A percentile compares a stretch with the other conserved stretches of the same genome.
Conservation (phyloP, 495 filamentous ascomycete species). For the Penicillium manginii region DNA sequence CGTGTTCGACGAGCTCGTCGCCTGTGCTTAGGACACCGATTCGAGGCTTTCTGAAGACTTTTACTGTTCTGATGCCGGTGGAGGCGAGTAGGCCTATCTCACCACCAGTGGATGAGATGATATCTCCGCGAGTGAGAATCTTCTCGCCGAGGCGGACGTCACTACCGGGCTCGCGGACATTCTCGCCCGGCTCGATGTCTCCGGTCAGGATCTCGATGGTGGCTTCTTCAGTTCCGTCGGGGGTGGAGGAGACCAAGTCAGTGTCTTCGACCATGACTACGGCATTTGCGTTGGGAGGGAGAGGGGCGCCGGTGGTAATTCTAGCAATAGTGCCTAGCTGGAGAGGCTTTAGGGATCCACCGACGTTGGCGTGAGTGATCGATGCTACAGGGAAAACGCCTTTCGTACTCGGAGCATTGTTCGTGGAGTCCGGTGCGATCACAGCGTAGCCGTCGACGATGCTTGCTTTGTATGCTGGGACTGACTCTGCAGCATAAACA, state of each 20-base stretch:
- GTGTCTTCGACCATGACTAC: slow-evolving; percentile 99
- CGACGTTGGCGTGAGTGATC: slow-evolving; percentile 80
- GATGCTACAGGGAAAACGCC: slow-evolving; percentile 85
- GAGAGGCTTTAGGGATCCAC: slow-evolving; percentile 59
- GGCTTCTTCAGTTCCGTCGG: slow-evolving; percentile 82
- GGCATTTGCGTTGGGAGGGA: slow-evolving; percentile 85
- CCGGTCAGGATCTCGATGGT: slow-evolving; percentile 82
- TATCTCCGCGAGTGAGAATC: slow-evolving; percentile 75
- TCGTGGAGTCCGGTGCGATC: slow-evolving; percentile 44
- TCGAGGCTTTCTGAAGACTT: slow-evolving; percentile 73
- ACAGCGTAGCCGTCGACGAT: slow-evolving; percentile 98
- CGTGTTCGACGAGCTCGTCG: slow-evolving; percentile 86
- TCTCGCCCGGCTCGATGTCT: slow-evolving; percentile 77
- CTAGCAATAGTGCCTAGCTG: slow-evolving; percentile 77
- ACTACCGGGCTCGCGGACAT: slow-evolving; percentile 88
- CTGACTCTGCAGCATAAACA: slow-evolving; percentile 75
- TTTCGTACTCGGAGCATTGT: slow-evolving; percentile 61
- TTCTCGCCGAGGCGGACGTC: slow-evolving; percentile 71
- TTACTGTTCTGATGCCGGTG: slow-evolving; percentile 75
- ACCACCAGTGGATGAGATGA: slow-evolving; percentile 81
- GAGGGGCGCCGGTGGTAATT: slow-evolving; percentile 92
- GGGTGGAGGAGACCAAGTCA: slow-evolving; percentile 67
- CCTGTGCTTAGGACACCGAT: slow-evolving; percentile 93
- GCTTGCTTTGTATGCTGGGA: slow-evolving; percentile 91
- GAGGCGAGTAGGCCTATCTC: slow-evolving; percentile 89